A percentile compares a stretch with the other conserved stretches of the same genome.
phyloP scores from a whole-genome alignment of 139 green algal genomes.

The Zygnema circumcarinatum region DNA sequence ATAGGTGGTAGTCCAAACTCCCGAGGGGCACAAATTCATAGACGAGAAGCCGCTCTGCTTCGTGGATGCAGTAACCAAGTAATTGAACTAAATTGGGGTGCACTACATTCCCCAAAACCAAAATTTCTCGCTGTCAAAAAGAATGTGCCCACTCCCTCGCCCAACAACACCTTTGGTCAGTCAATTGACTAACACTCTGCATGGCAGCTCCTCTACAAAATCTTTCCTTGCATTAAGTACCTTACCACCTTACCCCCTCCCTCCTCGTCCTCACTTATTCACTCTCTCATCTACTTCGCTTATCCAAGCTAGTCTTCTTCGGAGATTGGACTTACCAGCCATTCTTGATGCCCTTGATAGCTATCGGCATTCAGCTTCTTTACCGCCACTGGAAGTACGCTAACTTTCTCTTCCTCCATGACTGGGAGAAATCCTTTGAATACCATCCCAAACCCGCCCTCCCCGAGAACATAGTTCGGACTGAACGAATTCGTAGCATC shows the following conservation, averaged over 20 bases:
- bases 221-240: no score
- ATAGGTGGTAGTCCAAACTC: slow-evolving; percentile 43
- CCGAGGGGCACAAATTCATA: slow-evolving; percentile 45
- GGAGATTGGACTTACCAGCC: no score
- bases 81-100: slow-evolving; percentile 49
- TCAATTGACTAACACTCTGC: no score
- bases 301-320: no score
- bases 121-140: slow-evolving; percentile 23
- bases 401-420: slow-evolving; percentile 1
- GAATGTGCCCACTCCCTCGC: no score
- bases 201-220: no score
- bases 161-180: no score
- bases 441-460: slow-evolving; percentile 47
- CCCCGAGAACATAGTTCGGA: slow-evolving; percentile 4
- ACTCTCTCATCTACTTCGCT: no score
- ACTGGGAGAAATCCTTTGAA: slow-evolving; percentile 40
- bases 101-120: slow-evolving; percentile 16
- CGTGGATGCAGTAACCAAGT: slow-evolving; percentile 38
- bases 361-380: slow-evolving; percentile 43
- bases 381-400: slow-evolving; percentile 31
- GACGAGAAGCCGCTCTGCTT: slow-evolving; percentile 28
- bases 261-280: no score
- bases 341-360: slow-evolving; percentile 47
- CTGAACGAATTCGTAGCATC: slow-evolving; percentile 7
- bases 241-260: no score